Evolutionary conservation across 225 moss, liverwort and hornwort species (phyloP).

Genomic region (Lunularia cruciata): DNA sequence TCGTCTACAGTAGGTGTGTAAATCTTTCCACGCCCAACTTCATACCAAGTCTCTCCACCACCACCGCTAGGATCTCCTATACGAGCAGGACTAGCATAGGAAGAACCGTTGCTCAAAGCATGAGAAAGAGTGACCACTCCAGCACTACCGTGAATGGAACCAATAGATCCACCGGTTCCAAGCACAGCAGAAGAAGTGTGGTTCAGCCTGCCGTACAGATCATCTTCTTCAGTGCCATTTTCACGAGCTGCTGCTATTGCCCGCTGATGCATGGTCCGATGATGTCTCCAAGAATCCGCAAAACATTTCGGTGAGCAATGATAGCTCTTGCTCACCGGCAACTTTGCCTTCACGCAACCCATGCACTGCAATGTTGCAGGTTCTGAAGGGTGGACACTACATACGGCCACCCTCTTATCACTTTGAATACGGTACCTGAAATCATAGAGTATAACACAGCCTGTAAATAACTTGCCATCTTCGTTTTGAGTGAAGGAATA

Average conservation of each 20-base stretch:
- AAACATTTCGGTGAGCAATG: constrained; percentile 97
- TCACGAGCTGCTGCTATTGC: constrained; percentile 78
- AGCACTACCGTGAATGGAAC: constrained; percentile 21
- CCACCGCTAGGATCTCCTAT: constrained; percentile 42
- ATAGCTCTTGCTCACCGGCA: constrained; percentile 86
- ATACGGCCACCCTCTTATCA: constrained; percentile 86
- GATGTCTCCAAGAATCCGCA: constrained; percentile 93
- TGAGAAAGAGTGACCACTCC: constrained; percentile 31
- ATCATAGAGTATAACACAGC: too few relatives aligned
- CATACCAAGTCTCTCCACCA: constrained; percentile 58
- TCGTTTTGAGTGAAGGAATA: too few relatives aligned
- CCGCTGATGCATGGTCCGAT: constrained; percentile 86
- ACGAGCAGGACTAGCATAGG: constrained; percentile 75
- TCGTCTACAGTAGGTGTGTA: constrained; percentile 83
- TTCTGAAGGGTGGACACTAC: constrained; percentile 92
- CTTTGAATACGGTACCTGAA: constrained; percentile 95
- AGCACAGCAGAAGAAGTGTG: constrained; percentile 42
- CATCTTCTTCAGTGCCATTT: constrained; percentile 91
- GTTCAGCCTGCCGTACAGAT: constrained; percentile 54
- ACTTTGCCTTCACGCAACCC: constrained; percentile 84
- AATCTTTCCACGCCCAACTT: constrained; percentile 65
- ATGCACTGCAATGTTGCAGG: constrained; percentile 94
- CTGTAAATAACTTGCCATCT: too few relatives aligned
- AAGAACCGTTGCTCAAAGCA: constrained; percentile 50
- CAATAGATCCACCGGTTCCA: constrained; percentile 39